Conservation (phyloP, 2,329 filamentous ascomycete genomes). For the Colletotrichum costaricense region DNA sequence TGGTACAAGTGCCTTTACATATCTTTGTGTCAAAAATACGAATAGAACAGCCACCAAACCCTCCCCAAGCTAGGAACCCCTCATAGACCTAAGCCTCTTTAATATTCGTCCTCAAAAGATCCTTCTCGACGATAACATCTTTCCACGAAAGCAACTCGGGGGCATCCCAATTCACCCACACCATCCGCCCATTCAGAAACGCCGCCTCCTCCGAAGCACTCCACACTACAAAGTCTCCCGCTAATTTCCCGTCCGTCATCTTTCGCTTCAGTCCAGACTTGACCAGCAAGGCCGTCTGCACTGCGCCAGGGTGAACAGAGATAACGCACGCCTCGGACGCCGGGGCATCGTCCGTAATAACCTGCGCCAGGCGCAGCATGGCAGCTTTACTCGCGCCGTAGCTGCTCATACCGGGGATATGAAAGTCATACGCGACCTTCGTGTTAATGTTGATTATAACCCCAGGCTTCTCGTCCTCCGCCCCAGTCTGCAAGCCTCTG, state of each 20-base stretch:
- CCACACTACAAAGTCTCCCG: slow-evolving; percentile 45
- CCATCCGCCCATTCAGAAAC: slow-evolving; percentile 47
- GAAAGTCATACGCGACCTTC: slow-evolving; percentile 5
- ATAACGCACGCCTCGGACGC: slow-evolving; percentile 10
- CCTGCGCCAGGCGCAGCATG: slow-evolving; percentile 76
- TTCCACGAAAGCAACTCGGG: slow-evolving; percentile 39
- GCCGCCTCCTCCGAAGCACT: slow-evolving; percentile 43
- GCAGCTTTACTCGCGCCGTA: slow-evolving; percentile 83
- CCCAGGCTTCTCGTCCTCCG: not conserved
- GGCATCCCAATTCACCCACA: slow-evolving; percentile 50
- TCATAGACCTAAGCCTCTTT: not conserved
- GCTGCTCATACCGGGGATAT: slow-evolving; percentile 61
- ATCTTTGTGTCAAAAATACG: too few relatives aligned
- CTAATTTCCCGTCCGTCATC: slow-evolving; percentile 35
- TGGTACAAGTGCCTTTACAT: too few relatives aligned
- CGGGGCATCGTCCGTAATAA: slow-evolving; percentile 69
- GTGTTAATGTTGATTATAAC: slow-evolving; percentile 24
- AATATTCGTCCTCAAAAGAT: slow-evolving; percentile 24
- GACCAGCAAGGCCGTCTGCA: slow-evolving; percentile 6
- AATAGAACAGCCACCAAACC: too few relatives aligned
- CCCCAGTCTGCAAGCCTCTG: not conserved
- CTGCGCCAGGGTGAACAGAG: slow-evolving; percentile 16
- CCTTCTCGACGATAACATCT: slow-evolving; percentile 34
- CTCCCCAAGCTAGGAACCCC: not conserved
- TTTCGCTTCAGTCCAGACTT: slow-evolving; percentile 15